Conservation (phyloP, 305 asterid genomes). For the Fraxinus ornus region DNA sequence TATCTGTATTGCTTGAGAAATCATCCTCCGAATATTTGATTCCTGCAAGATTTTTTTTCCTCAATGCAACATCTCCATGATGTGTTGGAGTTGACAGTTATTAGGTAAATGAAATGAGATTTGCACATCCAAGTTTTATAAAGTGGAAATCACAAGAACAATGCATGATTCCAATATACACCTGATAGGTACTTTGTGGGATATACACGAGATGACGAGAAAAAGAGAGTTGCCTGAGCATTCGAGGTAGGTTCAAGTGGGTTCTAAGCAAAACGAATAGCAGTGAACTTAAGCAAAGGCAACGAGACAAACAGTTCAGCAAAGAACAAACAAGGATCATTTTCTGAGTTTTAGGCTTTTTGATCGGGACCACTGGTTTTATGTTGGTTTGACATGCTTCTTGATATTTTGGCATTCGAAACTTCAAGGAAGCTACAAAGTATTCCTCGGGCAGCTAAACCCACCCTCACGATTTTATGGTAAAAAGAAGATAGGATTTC, state of each 20-base stretch:
- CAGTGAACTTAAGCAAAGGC: neutral
- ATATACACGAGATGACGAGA: neutral
- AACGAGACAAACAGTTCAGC: neutral
- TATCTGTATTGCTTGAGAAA: neutral
- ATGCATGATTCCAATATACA: neutral
- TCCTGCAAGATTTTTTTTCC: slow-evolving; percentile 23
- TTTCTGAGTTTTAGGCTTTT: neutral
- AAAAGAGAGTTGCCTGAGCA: neutral
- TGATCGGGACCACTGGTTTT: neutral
- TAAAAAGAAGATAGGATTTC: neutral
- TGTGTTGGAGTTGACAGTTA: neutral
- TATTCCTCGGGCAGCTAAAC: neutral
- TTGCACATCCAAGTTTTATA: neutral
- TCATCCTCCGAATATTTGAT: slow-evolving; percentile 13
- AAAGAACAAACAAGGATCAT: neutral
- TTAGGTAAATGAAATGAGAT: neutral
- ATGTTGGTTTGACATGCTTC: neutral
- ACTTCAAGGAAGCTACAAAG: neutral
- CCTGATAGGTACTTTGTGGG: neutral
- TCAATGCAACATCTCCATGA: neutral
- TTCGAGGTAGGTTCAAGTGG: neutral
- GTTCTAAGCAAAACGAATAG: neutral
- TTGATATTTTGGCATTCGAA: neutral
- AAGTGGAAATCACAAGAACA: neutral
- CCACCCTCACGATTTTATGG: neutral